Conservation (phyloP, 768 basidiomycete species). For the Mycena albidolilacea region DNA sequence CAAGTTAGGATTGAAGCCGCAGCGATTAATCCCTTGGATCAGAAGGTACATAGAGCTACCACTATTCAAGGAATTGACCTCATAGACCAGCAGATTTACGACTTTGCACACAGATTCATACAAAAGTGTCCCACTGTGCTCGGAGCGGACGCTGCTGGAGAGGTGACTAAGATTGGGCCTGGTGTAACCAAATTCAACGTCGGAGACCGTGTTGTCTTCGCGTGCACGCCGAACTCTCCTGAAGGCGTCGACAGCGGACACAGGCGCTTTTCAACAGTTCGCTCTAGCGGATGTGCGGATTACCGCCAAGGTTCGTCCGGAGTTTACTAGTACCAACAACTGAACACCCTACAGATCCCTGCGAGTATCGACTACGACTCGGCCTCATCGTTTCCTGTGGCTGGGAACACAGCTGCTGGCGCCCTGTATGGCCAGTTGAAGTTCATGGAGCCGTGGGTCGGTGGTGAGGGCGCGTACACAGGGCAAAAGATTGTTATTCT, state of each 20-base stretch:
- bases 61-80: too few relatives aligned
- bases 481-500: constrained; percentile 21
- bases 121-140: constrained; percentile 51
- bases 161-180: constrained; percentile 55
- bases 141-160: constrained; percentile 56
- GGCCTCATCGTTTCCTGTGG: constrained; percentile 6
- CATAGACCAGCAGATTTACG: neutral
- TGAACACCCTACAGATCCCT: neutral
- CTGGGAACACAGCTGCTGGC: constrained; percentile 14
- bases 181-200: constrained; percentile 57
- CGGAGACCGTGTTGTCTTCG: constrained; percentile 53
- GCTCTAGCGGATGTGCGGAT: neutral
- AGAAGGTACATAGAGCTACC: neutral
- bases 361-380: constrained; percentile 11
- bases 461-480: constrained; percentile 20
- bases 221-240: neutral
- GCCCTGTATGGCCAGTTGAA: neutral
- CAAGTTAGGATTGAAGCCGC: constrained; percentile 9
- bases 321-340: neutral
- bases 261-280: constrained; percentile 16
- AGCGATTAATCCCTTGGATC: neutral
- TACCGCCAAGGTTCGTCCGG: neutral
- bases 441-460: constrained; percentile 16
- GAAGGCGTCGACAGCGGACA: neutral
- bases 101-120: neutral